Evolutionary conservation across 257 asterid genomes (phyloP).

Genomic region (Scutellaria barbata): DNA sequence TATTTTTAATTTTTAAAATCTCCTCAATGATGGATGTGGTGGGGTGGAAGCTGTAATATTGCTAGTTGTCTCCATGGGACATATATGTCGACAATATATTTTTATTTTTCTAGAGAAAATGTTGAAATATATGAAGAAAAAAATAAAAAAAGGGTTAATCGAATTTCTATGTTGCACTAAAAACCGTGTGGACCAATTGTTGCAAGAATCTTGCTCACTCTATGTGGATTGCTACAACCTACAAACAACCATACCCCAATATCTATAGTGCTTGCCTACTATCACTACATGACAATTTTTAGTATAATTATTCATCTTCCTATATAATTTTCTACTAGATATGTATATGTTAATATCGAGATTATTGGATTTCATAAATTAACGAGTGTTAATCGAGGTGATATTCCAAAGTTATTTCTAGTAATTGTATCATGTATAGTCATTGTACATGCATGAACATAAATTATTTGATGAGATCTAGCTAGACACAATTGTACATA

Average conservation of each 20-base stretch:
- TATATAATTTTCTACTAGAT: too few species aligned
- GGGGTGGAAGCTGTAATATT: not conserved
- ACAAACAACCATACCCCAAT: constrained; percentile 1
- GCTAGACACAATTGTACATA: too few species aligned
- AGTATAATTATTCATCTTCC: too few species aligned
- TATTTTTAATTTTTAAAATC: too few species aligned
- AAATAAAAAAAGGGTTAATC: not conserved
- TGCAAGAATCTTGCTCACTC: not conserved
- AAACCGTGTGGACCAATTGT: constrained; percentile 20
- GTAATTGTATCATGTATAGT: too few species aligned
- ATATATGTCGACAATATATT: not conserved
- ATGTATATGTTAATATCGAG: too few species aligned
- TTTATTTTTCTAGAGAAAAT: not conserved
- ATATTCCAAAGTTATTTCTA: too few species aligned
- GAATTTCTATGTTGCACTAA: not conserved
- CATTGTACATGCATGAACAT: too few species aligned
- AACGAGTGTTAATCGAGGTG: too few species aligned
- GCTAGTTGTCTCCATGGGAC: constrained; percentile 4
- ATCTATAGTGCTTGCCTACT: constrained; percentile 15
- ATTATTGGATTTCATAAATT: too few species aligned
- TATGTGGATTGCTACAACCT: not conserved
- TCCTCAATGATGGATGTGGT: not conserved
- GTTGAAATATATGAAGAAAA: not conserved
- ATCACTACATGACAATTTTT: not conserved
- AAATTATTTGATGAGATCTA: too few species aligned